Evolutionary conservation across 805 yeast species (phyloP).

Genomic region (Candida nemodendra): DNA sequence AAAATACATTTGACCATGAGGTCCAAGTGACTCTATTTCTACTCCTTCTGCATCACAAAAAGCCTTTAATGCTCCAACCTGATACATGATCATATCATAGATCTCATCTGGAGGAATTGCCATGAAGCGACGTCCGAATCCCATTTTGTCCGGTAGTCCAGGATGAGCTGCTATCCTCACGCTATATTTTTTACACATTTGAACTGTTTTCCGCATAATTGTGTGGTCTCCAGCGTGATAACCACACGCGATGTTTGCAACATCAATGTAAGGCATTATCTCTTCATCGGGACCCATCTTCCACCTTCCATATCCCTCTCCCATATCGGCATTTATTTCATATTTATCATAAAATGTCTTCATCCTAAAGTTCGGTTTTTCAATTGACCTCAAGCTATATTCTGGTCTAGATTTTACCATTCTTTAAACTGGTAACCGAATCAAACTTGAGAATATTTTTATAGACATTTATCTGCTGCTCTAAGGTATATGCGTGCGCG

Average conservation of each 20-base stretch:
- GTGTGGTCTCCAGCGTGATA: constrained; percentile 34
- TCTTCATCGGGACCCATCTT: constrained; percentile 40
- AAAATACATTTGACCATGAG: constrained; percentile 33
- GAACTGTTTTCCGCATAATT: constrained; percentile 11
- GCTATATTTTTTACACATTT: constrained; percentile 28
- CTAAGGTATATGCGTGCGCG: too few species aligned
- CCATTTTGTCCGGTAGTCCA: constrained; percentile 33
- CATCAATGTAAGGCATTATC: constrained; percentile 39
- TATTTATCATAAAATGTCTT: constrained; percentile 1
- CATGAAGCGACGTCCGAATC: constrained; percentile 33
- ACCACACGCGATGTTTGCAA: constrained; percentile 42
- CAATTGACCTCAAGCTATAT: too few species aligned
- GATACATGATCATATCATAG: constrained; percentile 29
- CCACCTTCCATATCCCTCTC: constrained; percentile 36
- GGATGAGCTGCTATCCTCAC: constrained; percentile 35
- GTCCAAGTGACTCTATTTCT: constrained; percentile 26
- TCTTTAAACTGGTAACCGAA: too few species aligned
- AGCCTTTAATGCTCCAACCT: constrained; percentile 33
- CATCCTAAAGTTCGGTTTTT: not conserved
- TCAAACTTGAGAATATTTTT: too few species aligned
- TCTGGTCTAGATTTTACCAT: too few species aligned
- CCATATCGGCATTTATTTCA: constrained; percentile 18
- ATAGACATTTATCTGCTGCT: too few species aligned
- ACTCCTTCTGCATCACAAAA: constrained; percentile 30
- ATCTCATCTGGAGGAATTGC: constrained; percentile 31